Evolutionary conservation across 768 basidiomycete genomes (phyloP).

Genomic region (Hericium erinaceus): DNA sequence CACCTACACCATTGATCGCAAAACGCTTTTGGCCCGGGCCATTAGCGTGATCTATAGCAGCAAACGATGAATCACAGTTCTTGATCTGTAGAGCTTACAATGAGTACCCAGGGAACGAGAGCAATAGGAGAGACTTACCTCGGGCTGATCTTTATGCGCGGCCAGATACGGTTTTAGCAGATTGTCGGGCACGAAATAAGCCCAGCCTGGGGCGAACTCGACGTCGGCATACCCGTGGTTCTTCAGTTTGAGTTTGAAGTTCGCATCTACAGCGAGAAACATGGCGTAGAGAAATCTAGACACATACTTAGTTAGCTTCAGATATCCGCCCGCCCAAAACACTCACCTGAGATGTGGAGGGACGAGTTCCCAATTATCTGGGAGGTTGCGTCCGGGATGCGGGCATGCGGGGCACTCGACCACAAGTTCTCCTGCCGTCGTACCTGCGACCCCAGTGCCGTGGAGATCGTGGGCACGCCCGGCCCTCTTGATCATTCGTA

Average conservation of each 20-base stretch:
- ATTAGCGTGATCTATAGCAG: background rate
- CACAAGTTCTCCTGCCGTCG: background rate
- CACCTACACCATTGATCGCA: background rate
- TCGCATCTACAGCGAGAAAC: conserved; percentile 22
- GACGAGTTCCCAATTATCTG: background rate
- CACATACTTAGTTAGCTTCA: background rate
- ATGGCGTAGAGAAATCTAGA: conserved; percentile 22
- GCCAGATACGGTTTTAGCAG: conserved; percentile 1
- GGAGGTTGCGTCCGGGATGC: conserved; percentile 1
- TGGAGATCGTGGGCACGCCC: background rate
- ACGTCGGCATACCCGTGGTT: conserved; percentile 9
- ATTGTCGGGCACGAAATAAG: conserved; percentile 7
- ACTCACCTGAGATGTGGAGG: background rate
- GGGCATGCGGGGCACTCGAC: conserved; percentile 2
- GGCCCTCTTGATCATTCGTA: background rate
- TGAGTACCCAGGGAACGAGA: background rate
- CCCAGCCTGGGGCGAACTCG: conserved; percentile 7
- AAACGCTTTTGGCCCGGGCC: background rate
- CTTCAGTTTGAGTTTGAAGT: conserved; percentile 23
- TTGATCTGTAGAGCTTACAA: too few relatives aligned
- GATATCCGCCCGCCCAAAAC: background rate
- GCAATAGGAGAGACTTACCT: background rate
- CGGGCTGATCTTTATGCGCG: background rate
- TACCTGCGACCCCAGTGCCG: background rate
- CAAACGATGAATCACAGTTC: background rate